Evolutionary conservation across 257 asterid genomes (phyloP).

Genomic region (Leonotis leonurus): DNA sequence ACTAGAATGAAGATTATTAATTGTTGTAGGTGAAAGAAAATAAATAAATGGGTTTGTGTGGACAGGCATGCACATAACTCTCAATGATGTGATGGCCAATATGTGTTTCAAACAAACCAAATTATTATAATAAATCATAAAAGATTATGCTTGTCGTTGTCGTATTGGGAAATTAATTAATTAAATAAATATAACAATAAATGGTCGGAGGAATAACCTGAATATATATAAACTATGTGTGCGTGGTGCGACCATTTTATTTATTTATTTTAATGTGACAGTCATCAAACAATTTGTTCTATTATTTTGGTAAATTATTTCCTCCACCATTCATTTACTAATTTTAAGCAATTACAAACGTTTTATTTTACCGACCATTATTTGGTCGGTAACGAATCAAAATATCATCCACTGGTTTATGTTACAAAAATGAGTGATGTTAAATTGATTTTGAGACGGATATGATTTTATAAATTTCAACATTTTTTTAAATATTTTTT

Average conservation of each 20-base stretch:
- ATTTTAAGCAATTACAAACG: too few species aligned
- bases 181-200: background rate
- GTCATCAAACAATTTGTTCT: background rate
- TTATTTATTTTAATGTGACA: too few species aligned
- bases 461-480: too few species aligned
- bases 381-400: constrained; percentile 10
- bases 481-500: too few species aligned
- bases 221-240: background rate
- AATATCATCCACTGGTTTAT: too few species aligned
- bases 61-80: background rate
- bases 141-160: background rate
- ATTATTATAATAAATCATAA: background rate
- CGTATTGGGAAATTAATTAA: background rate
- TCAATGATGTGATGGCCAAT: background rate
- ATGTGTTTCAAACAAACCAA: background rate
- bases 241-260: background rate
- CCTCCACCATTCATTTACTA: background rate
- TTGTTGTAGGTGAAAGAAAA: background rate
- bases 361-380: constrained; percentile 6
- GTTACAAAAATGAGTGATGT: too few species aligned
- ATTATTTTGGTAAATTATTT: background rate
- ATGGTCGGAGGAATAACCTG: background rate
- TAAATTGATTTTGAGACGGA: too few species aligned
- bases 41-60: background rate
- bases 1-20: too few species aligned